Evolutionary conservation across 2,329 filamentous ascomycete species (phyloP).

Genomic region (Massarina eburnea): DNA sequence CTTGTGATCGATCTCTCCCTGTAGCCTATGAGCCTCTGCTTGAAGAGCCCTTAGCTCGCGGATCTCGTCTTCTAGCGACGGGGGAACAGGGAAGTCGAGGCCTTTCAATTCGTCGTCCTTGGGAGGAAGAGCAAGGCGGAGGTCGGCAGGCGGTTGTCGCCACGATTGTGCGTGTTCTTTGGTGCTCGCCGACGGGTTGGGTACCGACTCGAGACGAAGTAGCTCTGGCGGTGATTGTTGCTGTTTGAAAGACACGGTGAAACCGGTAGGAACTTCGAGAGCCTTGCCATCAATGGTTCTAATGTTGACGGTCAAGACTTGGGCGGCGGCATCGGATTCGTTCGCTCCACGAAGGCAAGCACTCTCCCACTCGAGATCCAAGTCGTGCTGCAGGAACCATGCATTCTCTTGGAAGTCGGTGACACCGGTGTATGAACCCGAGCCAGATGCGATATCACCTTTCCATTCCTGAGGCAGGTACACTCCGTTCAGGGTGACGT

Average conservation of each 20-base stretch:
- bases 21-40: conserved; percentile 40
- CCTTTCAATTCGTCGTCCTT: conserved; percentile 12
- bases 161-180: conserved; percentile 35
- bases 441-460: conserved; percentile 39
- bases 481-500: conserved; percentile 47
- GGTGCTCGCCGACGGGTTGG: conserved; percentile 32
- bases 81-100: background rate
- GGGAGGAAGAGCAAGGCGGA: conserved; percentile 28
- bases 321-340: conserved; percentile 33
- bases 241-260: conserved; percentile 45
- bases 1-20: conserved; percentile 40
- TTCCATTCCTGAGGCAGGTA: conserved; percentile 42
- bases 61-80: conserved; percentile 43
- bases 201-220: conserved; percentile 37
- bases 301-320: conserved; percentile 44
- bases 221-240: conserved; percentile 39
- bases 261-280: conserved; percentile 35
- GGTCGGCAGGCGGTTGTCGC: conserved; percentile 39
- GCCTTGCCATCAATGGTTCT: conserved; percentile 41
- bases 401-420: conserved; percentile 36
- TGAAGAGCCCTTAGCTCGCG: conserved; percentile 45
- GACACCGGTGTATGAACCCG: conserved; percentile 33
- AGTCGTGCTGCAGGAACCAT: conserved; percentile 35
- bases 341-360: conserved; percentile 40
- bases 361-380: conserved; percentile 43